Evolutionary conservation across 257 asterid species (phyloP), one percentile per base, ranked within the genome.

Genomic region (Solanum peruvianum): DNA sequence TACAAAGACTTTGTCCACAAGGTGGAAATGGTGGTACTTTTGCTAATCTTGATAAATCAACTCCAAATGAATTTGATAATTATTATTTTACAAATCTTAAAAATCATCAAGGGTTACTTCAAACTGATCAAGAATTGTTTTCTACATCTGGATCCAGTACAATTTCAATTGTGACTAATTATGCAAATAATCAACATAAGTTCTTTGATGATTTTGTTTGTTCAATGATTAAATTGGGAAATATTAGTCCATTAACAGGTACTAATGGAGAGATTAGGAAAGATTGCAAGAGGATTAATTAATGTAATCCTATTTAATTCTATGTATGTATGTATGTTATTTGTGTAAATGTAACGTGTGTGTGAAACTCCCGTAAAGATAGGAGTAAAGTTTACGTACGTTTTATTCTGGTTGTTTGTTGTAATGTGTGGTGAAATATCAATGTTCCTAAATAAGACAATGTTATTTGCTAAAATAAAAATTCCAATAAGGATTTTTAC

Each of bases 201-300:
- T 96, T 96, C 95, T 92, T 94, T 29, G 66, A 49, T 72, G 95
- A 92, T 81, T 95, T 96, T 21, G 90, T 76, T 12, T 87, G 47
- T 35, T 92, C 96, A 33, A 96, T 96, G 95, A 90, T 96, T 77
- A 94, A 92, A 88, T 92, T 94, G 98, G 98, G 94, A 9, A 94
- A 89, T 85, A 89, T 94, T 16, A 84, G 93, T 52, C 90, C 94
- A 21, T 71, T 96, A 37, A 95, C 93, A 2, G 99, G 96, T 42
- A 87, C 91, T 6, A 60, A 83, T 39, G 99, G 99, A 62, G 88
- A 96, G 91, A 90, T 96, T 56, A 87, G 99, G 78, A 92, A 81
- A 85, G 91, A 96, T 84, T 96, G 99, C 41, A 92, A 94, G 92
- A 91, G 90, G 86, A 87, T 90, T 3, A 95, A 94, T 88, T 88